A percentile compares a stretch with the other conserved stretches of the same genome.
phyloP scores from a whole-genome alignment of 2,329 filamentous ascomycete species.

The Trichoderma breve region DNA sequence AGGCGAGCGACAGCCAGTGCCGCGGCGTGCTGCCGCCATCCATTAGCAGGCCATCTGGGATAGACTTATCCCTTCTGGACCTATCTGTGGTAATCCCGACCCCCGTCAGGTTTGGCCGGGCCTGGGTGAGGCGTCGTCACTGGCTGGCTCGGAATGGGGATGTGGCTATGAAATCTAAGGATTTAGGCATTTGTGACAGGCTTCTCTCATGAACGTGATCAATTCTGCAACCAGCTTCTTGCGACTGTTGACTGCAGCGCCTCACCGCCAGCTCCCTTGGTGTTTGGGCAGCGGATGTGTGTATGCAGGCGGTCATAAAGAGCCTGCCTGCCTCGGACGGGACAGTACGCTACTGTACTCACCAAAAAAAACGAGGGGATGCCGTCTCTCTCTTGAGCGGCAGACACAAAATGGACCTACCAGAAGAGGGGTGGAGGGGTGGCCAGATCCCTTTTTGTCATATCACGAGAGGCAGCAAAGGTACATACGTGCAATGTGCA shows the following conservation, averaged over 20 bases:
- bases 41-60: not conserved
- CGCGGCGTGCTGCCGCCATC: not conserved
- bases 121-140: conserved; percentile 4
- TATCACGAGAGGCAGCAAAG: conserved; percentile 7
- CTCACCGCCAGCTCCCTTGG: not conserved
- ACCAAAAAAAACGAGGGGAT: not conserved
- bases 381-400: not conserved
- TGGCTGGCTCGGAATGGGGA: conserved; percentile 1
- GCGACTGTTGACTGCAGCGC: not conserved
- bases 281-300: not conserved
- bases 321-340: not conserved
- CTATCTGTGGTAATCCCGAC: not conserved
- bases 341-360: not conserved
- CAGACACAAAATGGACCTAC: not conserved
- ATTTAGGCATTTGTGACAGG: conserved; percentile 8
- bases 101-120: not conserved
- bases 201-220: conserved; percentile 2
- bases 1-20: conserved; percentile 10
- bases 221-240: not conserved
- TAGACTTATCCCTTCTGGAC: not conserved
- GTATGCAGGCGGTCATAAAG: not conserved
- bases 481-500: not conserved
- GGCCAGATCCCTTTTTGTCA: conserved; percentile 3
- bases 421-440: conserved; percentile 1
- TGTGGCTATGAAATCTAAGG: conserved; percentile 13